These are phyloP conservation scores for Pichia paraexigua DNA, from an alignment of 805 yeast species.

Conservation along the genomic window DNA sequence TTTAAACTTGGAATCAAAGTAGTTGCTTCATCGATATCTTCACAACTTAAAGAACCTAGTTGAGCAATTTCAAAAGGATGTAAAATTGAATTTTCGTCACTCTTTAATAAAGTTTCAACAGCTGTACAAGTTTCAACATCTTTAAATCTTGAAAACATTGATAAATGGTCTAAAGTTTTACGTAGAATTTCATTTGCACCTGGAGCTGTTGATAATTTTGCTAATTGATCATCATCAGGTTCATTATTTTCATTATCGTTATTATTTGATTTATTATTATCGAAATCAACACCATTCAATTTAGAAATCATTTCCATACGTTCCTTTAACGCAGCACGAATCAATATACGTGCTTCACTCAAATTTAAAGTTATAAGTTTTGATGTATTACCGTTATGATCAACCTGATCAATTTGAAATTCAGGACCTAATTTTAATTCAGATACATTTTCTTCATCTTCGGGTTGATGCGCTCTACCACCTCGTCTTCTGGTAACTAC, in stretches of 20 bases:
- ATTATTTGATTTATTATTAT: conserved; percentile 18
- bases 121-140: conserved; percentile 91
- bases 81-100: conserved; percentile 63
- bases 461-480: conserved; percentile 48
- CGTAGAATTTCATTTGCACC: conserved; percentile 83
- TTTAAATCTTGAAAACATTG: conserved; percentile 82
- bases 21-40: conserved; percentile 94
- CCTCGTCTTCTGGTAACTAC: conserved; percentile 77
- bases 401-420: conserved; percentile 71
- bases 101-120: conserved; percentile 75
- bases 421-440: conserved; percentile 86
- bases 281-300: conserved; percentile 28
- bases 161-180: conserved; percentile 81
- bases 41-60: conserved; percentile 78
- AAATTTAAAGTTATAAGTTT: conserved; percentile 79
- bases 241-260: conserved; percentile 14
- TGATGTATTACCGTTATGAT: conserved; percentile 71
- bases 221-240: conserved; percentile 41
- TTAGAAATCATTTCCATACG: conserved; percentile 46
- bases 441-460: conserved; percentile 91
- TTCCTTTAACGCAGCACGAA: conserved; percentile 82
- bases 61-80: conserved; percentile 97
- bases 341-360: conserved; percentile 82
- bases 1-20: conserved; percentile 84
- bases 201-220: conserved; percentile 49